phyloP scores from a whole-genome alignment of 2,329 filamentous ascomycete genomes.

The Coniochaeta sp. region DNA sequence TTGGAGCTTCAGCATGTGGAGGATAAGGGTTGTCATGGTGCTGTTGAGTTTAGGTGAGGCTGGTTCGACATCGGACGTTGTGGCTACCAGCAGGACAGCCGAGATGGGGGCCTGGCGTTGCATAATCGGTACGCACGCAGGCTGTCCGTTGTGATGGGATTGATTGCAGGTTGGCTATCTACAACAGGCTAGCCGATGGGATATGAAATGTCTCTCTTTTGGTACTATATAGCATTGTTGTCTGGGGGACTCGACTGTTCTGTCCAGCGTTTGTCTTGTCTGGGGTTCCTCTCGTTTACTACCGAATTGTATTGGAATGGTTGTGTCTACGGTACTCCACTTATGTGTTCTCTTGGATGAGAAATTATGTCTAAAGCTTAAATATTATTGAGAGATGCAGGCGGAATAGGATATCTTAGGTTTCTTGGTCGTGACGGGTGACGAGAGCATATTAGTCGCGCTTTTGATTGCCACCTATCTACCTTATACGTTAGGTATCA shows the following conservation, averaged over 20 bases:
- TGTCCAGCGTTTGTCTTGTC: neutral
- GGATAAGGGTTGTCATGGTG: conserved; percentile 74
- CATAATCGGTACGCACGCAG: too few relatives aligned
- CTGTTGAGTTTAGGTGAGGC: conserved; percentile 83
- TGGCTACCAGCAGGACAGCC: too few relatives aligned
- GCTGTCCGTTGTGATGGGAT: neutral
- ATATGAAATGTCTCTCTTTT: neutral
- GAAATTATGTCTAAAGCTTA: neutral
- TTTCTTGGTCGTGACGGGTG: too few relatives aligned
- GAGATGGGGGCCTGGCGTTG: conserved; percentile 14
- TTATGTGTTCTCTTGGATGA: neutral
- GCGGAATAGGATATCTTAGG: too few relatives aligned
- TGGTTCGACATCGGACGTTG: too few relatives aligned
- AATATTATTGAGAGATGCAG: neutral
- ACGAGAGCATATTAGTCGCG: too few relatives aligned
- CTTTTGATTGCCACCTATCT: too few relatives aligned
- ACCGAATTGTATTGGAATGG: neutral
- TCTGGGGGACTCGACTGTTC: neutral
- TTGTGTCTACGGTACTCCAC: neutral
- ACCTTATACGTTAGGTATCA: too few relatives aligned
- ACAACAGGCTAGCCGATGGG: neutral
- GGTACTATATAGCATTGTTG: neutral
- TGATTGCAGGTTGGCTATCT: neutral
- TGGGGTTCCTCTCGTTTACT: neutral
- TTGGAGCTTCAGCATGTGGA: conserved; percentile 84